Base-by-base conservation (phyloP, 768 basidiomycete genomes). In the Lyophyllum semitale region DNA sequence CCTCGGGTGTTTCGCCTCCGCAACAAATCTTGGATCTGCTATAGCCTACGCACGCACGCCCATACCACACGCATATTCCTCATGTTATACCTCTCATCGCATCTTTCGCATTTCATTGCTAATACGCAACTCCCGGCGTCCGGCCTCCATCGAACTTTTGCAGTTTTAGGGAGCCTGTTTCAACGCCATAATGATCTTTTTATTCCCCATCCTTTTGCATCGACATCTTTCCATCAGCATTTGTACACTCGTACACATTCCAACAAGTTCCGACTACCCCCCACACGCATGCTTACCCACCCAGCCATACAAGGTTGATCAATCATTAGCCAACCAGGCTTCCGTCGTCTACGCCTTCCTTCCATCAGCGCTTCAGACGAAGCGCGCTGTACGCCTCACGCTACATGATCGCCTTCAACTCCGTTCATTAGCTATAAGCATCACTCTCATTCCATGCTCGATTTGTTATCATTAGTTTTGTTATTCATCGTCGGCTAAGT, bases 391-490 rank as follows among this genome's bases (percentile, higher is more conserved):
- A 35, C 4, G 33, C 44, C 35, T 38, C 53, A 32, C 25, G 44
- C 49, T 42, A 51, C 23, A 22, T 45, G 42, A 42, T 47, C 29
- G 33, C 23, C 47, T 23, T 48, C 47, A 20, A 47, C 17, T 25
- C 12, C 51, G 38, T 48, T 42, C 47, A 54, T 47, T 48, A 46
- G 40, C 20, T 47, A 35, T 49, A 49, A 11, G 32, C 46, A 38
- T 48, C 32, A 11, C 43, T 26, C 54, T 42, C 40, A 15, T 22
- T 41, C 38, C 33, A 15, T 57, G 58, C 58, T 62, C 58, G 58
- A 57, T 62, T 62, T 62, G 61, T 62, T 47, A 43, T 51, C 18
- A 50, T 53, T 53, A 55, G 40, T 50, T n/a, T 53, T 51, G 25
- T 32, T 50, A 48, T 43, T 25, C n/a, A n/a, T n/a, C n/a, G n/a